Percentiles rank a stretch among this genome's conserved stretches.
Conservation (phyloP, 257 asterid species). For the Plantago major region DNA sequence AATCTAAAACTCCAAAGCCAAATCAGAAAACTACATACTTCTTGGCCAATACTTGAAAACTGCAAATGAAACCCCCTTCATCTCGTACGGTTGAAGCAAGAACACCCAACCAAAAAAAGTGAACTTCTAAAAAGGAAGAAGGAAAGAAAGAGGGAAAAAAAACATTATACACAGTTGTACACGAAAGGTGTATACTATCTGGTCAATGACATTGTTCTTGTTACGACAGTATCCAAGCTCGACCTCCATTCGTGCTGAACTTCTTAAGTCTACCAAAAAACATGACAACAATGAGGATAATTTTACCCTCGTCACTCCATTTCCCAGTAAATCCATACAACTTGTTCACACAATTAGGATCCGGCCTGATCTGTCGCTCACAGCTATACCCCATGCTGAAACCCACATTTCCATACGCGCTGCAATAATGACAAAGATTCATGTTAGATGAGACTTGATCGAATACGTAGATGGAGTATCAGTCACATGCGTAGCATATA, state of each 20-base stretch:
- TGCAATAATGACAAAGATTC: slow-evolving; percentile 1
- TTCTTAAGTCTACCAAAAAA: slow-evolving; percentile 50
- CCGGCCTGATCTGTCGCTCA: slow-evolving; percentile 24
- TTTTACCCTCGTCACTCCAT: slow-evolving; percentile 48
- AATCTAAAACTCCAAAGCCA: too few species aligned
- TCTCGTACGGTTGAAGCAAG: too few species aligned
- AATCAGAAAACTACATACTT: too few species aligned
- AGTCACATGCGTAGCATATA: too few species aligned
- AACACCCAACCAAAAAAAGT: too few species aligned
- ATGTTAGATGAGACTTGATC: too few species aligned
- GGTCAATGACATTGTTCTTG: background rate
- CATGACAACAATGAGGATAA: slow-evolving; percentile 47
- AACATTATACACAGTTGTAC: background rate
- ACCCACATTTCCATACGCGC: slow-evolving; percentile 65
- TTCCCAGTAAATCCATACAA: slow-evolving; percentile 45
- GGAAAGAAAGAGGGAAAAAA: too few species aligned
- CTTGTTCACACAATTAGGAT: slow-evolving; percentile 29
- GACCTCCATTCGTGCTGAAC: background rate
- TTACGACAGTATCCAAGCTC: slow-evolving; percentile 1
- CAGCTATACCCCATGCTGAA: slow-evolving; percentile 53
- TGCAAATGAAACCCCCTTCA: too few species aligned
- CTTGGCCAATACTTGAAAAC: too few species aligned
- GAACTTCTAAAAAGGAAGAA: too few species aligned
- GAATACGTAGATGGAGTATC: too few species aligned
- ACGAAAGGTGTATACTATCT: background rate